phyloP scores from a whole-genome alignment of 257 asterid species.

The Primulina eburnea region DNA sequence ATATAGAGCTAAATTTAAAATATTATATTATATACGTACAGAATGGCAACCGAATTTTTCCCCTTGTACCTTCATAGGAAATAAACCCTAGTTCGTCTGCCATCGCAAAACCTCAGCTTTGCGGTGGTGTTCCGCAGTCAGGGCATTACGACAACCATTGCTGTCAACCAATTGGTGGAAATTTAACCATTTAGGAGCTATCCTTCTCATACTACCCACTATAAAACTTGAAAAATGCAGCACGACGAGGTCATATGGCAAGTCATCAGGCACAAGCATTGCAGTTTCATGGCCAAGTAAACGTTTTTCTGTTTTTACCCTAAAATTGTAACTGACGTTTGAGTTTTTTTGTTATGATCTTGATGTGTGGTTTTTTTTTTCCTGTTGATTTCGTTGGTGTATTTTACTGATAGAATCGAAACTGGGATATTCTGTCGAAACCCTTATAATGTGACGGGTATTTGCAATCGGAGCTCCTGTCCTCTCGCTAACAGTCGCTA shows the following conservation, averaged over 20 bases:
- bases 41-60: neutral
- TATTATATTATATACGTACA: too few relatives aligned
- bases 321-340: neutral
- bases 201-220: neutral
- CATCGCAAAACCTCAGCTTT: constrained; percentile 24
- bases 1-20: neutral
- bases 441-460: constrained; percentile 88
- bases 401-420: constrained; percentile 48
- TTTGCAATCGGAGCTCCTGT: constrained; percentile 95
- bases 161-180: neutral
- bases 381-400: neutral
- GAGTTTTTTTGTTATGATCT: constrained; percentile 10
- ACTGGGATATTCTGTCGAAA: constrained; percentile 89
- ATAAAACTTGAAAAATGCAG: constrained; percentile 53
- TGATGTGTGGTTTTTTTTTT: neutral
- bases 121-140: neutral
- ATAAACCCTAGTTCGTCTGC: constrained; percentile 32
- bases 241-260: constrained; percentile 99
- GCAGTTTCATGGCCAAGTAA: constrained; percentile 99
- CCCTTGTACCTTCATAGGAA: neutral
- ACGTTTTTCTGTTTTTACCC: neutral
- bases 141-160: neutral
- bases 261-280: constrained; percentile 95
- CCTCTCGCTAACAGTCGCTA: constrained; percentile 98
- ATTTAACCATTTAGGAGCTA: neutral